Evolutionary conservation across 805 yeast species (phyloP).

Genomic region (Torulaspora delbrueckii): DNA sequence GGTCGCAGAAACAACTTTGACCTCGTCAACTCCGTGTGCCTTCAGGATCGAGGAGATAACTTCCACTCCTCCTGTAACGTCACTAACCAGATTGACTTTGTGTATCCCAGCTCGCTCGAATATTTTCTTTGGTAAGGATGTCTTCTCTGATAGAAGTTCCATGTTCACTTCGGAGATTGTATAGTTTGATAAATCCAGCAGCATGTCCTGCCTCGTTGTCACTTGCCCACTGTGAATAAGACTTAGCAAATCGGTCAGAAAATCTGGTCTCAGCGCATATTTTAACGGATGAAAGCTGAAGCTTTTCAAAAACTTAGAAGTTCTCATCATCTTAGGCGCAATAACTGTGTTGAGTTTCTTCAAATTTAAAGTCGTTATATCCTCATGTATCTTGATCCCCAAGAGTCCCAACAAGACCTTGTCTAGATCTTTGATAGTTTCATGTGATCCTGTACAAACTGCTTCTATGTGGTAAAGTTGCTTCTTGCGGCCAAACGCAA

Average conservation of each 20-base stretch:
- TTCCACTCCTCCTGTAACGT: constrained; percentile 29
- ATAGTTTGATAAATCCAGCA: constrained; percentile 27
- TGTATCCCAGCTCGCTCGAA: constrained; percentile 26
- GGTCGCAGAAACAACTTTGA: constrained; percentile 16
- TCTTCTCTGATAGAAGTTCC: constrained; percentile 19
- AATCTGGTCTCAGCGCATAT: constrained; percentile 52
- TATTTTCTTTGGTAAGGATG: constrained; percentile 19
- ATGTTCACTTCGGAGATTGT: constrained; percentile 35
- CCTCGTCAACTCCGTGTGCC: constrained; percentile 26
- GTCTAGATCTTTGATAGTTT: constrained; percentile 43
- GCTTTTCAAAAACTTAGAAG: constrained; percentile 78
- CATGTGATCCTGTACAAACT: constrained; percentile 63
- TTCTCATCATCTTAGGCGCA: constrained; percentile 78
- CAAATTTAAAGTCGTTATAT: constrained; percentile 13
- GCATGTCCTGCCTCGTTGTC: constrained; percentile 12
- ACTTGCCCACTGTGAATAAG: constrained; percentile 11
- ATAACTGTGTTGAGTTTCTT: constrained; percentile 49
- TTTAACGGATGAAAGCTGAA: constrained; percentile 50
- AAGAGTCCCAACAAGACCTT: constrained; percentile 40
- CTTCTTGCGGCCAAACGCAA: constrained; percentile 11
- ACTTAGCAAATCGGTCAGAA: constrained; percentile 41
- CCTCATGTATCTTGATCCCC: constrained; percentile 51
- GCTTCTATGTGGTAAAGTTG: constrained; percentile 42
- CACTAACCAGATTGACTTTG: constrained; percentile 23
- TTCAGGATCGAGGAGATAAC: constrained; percentile 25